A percentile compares a stretch with the other conserved stretches of the same genome.
phyloP scores from a whole-genome alignment of 2,329 filamentous ascomycete species.

The Aspergillus texensis region DNA sequence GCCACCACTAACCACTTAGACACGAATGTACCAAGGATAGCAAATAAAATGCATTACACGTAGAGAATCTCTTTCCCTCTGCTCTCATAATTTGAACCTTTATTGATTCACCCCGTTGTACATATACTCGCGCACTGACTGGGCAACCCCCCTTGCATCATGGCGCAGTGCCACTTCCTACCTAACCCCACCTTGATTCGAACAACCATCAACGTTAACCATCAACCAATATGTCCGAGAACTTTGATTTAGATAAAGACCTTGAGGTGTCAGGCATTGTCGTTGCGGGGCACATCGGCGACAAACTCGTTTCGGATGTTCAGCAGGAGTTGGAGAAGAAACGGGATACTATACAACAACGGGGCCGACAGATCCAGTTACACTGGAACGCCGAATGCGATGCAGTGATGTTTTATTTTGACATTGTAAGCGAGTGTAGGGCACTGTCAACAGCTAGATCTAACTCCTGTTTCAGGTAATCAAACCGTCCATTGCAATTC shows the following conservation, averaged over 20 bases:
- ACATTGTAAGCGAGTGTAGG: not conserved
- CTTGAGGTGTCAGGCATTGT: not conserved
- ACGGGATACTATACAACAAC: not conserved
- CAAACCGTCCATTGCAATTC: not conserved
- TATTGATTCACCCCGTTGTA: not conserved
- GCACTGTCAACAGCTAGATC: not conserved
- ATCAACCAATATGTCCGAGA: slow-evolving; percentile 2
- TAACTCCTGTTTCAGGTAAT: not conserved
- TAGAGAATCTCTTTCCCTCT: not conserved
- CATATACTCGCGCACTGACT: not conserved
- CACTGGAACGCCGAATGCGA: not conserved
- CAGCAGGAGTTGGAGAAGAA: not conserved
- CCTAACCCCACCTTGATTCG: not conserved
- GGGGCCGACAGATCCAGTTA: not conserved
- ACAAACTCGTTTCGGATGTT: not conserved
- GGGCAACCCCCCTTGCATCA: not conserved
- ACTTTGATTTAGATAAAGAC: not conserved
- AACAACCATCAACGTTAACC: not conserved
- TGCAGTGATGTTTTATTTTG: not conserved
- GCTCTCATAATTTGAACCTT: not conserved
- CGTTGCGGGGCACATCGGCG: not conserved
- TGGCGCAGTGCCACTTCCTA: not conserved
- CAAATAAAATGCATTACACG: not conserved
- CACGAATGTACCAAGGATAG: not conserved
- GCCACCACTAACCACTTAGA: not conserved